Conservation (phyloP, 2,329 filamentous ascomycete genomes). For the Talaromyces sp. region DNA sequence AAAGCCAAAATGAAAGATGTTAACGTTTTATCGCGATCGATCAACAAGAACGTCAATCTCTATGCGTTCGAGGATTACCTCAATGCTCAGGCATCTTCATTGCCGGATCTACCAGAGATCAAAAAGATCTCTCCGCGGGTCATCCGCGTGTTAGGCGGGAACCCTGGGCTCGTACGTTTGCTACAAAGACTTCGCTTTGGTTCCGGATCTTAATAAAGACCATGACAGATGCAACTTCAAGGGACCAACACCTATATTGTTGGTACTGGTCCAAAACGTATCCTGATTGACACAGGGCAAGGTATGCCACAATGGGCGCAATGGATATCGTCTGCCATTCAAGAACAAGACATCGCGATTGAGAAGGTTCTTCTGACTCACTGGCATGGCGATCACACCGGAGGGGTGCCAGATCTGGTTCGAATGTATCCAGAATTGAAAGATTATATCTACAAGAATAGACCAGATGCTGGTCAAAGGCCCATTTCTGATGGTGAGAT, state of each 20-base stretch:
- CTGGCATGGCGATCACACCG: conserved; percentile 42
- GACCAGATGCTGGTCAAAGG: conserved; percentile 22
- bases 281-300: conserved; percentile 32
- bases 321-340: background rate
- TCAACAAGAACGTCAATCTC: background rate
- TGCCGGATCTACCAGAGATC: conserved; percentile 35
- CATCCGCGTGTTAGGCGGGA: conserved; percentile 39
- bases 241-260: conserved; percentile 37
- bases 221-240: conserved; percentile 28
- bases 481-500: conserved; percentile 32
- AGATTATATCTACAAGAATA: conserved; percentile 32
- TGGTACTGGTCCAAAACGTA: conserved; percentile 27
- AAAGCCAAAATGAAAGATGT: background rate
- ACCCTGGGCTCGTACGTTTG: conserved; percentile 34
- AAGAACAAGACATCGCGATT: background rate
- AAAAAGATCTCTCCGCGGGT: conserved; percentile 39
- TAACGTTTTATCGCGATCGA: background rate
- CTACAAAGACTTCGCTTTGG: background rate
- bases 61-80: conserved; percentile 46
- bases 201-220: background rate
- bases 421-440: conserved; percentile 22
- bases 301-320: background rate
- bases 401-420: conserved; percentile 36
- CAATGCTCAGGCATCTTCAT: conserved; percentile 25
- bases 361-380: conserved; percentile 34